Percentiles rank a stretch among this genome's conserved stretches.
Evolutionary conservation across 1,139 yeast genomes (phyloP).

Genomic region (Scheffersomyces illinoinensis): DNA sequence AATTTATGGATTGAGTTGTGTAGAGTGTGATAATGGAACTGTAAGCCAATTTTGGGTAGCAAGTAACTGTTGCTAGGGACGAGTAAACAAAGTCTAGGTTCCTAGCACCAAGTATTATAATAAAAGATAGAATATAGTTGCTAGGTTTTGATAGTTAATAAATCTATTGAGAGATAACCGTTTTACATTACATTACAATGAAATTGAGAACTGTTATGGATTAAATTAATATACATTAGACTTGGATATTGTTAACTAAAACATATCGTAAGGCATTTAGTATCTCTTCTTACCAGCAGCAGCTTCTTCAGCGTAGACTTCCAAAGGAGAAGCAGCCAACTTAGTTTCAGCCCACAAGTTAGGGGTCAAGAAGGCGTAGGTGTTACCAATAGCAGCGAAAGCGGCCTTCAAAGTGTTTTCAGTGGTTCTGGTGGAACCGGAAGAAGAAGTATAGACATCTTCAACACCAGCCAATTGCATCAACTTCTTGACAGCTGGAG

Average conservation of each 20-base stretch:
- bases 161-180: no score
- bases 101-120: no score
- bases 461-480: constrained; percentile 99
- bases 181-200: not conserved
- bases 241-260: constrained; percentile 1
- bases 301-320: constrained; percentile 86
- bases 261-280: constrained; percentile 26
- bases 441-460: constrained; percentile 98
- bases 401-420: constrained; percentile 99
- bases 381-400: constrained; percentile 99
- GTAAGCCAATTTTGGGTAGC: no score
- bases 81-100: not conserved
- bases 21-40: not conserved
- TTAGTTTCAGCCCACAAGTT: constrained; percentile 94
- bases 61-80: not conserved
- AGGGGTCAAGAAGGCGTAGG: constrained; percentile 99
- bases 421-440: constrained; percentile 99
- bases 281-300: constrained; percentile 74
- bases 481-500: constrained; percentile 99
- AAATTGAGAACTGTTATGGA: not conserved
- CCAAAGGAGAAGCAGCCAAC: constrained; percentile 90
- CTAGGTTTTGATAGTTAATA: not conserved
- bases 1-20: not conserved
- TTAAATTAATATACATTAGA: not conserved
- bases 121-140: no score